Percentiles rank a stretch among this genome's conserved stretches.
Conservation (phyloP, 169 alveolate genomes). For the Plasmodium blacklocki region DNA sequence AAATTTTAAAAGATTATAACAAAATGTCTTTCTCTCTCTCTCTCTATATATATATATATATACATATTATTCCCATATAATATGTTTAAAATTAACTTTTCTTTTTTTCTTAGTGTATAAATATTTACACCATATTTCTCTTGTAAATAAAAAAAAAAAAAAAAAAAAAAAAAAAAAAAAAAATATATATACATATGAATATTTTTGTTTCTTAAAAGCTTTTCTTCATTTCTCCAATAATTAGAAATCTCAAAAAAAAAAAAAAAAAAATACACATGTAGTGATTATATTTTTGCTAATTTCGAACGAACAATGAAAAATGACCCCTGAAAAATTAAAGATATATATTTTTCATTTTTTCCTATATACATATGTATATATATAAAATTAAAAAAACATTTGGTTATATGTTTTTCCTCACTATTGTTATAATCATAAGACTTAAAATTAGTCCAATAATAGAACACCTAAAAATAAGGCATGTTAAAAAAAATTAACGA, state of each 20-base stretch:
- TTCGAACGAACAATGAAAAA: constrained; percentile 44
- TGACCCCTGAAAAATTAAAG: constrained; percentile 45
- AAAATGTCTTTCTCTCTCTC: too few relatives aligned
- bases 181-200: too few relatives aligned
- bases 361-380: background rate
- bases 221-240: constrained; percentile 4
- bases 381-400: background rate
- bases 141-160: too few relatives aligned
- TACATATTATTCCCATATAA: too few relatives aligned
- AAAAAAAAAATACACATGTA: background rate
- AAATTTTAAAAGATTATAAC: too few relatives aligned
- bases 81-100: too few relatives aligned
- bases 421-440: constrained; percentile 71
- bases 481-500: background rate
- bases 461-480: constrained; percentile 39
- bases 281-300: constrained; percentile 15
- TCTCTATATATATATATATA: too few relatives aligned
- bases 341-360: background rate
- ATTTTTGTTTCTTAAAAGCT: constrained; percentile 1
- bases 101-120: too few relatives aligned
- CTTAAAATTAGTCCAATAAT: constrained; percentile 70
- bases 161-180: too few relatives aligned
- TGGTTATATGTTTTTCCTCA: constrained; percentile 24
- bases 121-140: too few relatives aligned
- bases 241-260: constrained; percentile 3